Conservation (phyloP, 176 grass and related monocot genomes). For the Oryza coarctata region DNA sequence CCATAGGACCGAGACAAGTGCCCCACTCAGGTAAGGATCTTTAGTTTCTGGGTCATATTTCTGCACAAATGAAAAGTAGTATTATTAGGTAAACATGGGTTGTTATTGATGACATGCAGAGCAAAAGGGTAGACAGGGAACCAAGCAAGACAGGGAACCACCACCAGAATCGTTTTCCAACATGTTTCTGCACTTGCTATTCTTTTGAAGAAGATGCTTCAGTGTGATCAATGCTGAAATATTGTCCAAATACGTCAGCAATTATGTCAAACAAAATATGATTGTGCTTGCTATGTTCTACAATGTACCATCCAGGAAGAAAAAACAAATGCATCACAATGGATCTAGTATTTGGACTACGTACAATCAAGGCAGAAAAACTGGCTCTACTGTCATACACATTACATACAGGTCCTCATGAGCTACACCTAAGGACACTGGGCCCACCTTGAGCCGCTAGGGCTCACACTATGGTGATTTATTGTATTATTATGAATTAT, state of each 20-base stretch:
- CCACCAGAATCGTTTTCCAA: slow-evolving; percentile 87
- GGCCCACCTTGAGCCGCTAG: not conserved
- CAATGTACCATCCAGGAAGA: too few relatives aligned
- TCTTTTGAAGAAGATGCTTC: too few relatives aligned
- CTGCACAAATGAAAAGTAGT: slow-evolving; percentile 44
- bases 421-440: too few relatives aligned
- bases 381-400: not conserved
- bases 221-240: too few relatives aligned
- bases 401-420: not conserved
- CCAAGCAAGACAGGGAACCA: slow-evolving; percentile 81
- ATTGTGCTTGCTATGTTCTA: too few relatives aligned
- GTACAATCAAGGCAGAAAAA: not conserved
- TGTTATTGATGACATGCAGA: not conserved
- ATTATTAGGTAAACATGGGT: slow-evolving; percentile 17
- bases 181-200: slow-evolving; percentile 58
- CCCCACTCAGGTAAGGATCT: slow-evolving; percentile 89
- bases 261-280: too few relatives aligned
- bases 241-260: too few relatives aligned
- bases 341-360: not conserved
- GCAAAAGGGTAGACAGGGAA: slow-evolving; percentile 33
- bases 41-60: slow-evolving; percentile 84
- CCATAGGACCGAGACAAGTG: slow-evolving; percentile 87
- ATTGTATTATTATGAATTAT: not conserved
- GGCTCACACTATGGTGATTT: not conserved
- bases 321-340: not conserved